Evolutionary conservation across 495 filamentous ascomycete genomes (phyloP).

Genomic region (Penicillium robsamsonii): DNA sequence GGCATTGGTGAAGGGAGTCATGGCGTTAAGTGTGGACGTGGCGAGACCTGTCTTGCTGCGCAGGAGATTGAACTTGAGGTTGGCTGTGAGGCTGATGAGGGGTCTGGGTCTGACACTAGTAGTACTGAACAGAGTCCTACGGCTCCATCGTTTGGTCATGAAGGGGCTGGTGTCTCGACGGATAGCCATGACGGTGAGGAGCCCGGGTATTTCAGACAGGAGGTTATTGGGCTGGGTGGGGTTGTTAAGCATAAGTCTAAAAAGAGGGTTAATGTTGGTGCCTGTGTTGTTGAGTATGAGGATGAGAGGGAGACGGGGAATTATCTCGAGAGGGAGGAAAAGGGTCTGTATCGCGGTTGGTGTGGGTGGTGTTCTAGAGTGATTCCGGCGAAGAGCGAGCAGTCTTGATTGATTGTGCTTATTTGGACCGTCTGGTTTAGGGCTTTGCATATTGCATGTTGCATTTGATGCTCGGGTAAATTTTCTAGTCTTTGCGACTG

Average conservation of each 20-base stretch:
- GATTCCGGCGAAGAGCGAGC: conserved; percentile 35
- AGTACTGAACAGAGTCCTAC: conserved; percentile 20
- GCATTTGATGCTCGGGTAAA: neutral
- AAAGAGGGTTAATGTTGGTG: conserved; percentile 71
- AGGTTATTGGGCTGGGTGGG: conserved; percentile 85
- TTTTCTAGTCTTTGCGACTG: neutral
- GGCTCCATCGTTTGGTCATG: conserved; percentile 18
- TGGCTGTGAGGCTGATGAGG: conserved; percentile 70
- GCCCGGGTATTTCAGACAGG: conserved; percentile 74
- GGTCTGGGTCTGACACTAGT: conserved; percentile 18
- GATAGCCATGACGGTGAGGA: conserved; percentile 43
- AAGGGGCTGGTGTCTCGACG: conserved; percentile 12
- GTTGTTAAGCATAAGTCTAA: conserved; percentile 78
- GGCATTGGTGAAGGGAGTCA: conserved; percentile 87
- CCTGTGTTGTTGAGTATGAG: conserved; percentile 76
- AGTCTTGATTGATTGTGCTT: neutral
- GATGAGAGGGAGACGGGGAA: conserved; percentile 65
- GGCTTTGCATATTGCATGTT: neutral
- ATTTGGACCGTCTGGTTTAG: neutral
- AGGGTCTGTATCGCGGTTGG: conserved; percentile 47
- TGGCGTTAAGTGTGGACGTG: conserved; percentile 79
- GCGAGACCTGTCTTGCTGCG: conserved; percentile 64
- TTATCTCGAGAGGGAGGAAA: conserved; percentile 65
- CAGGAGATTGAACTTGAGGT: conserved; percentile 74
- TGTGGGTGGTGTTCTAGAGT: conserved; percentile 52